Base-by-base conservation (phyloP, 257 asterid genomes). In the Przewalskia tangutica region DNA sequence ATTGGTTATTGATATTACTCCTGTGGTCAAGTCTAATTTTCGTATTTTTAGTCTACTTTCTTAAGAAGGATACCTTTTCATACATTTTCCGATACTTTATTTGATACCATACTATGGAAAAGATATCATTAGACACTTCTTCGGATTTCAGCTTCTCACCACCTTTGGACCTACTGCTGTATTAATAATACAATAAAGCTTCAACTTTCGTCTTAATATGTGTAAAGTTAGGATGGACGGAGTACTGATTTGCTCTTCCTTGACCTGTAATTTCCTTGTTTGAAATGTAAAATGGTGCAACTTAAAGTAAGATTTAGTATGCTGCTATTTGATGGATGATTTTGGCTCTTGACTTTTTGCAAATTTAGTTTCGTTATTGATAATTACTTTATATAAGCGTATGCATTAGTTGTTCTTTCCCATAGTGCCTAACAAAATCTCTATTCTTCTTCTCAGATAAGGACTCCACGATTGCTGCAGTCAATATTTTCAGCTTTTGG, bases 391-490 rank as follows among this genome's bases (percentile, higher is more conserved):
- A 17, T 58, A 13, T 64, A 77, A 62, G 63, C 4, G 46, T 62
- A 34, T 16, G 59, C 11, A 7, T 71, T 46, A 46, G 78, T 18
- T 12, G 40, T 46, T 44, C 65, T 58, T 66, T 50, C 5, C 62
- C n/a, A 17, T 8, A 53, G 18, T 75, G 46, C 62, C 50, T 50
- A 23, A 7, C 8, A 27, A 75, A 48, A n/a, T 75, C 23, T 75
- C 62, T 1, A 13, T 75, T 13, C 34, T 58, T 84, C 55, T 58
- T 84, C 55, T 79, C 95, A 94, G 99, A 82, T 85, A 82, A 93
- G 92, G 90, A 85, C 95, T 80, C 99, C 99, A 17, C 87, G 98
- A n/a, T 77, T 94, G 81, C 84, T 94, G 84, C 99, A 96, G 88
- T 90, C 98, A 9, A 23, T 90, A 84, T 90, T 90, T 86, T 85